These are phyloP conservation scores for Coemansia sp. DNA, from an alignment of 192 early-diverging fungal species.

Conservation along the genomic window DNA sequence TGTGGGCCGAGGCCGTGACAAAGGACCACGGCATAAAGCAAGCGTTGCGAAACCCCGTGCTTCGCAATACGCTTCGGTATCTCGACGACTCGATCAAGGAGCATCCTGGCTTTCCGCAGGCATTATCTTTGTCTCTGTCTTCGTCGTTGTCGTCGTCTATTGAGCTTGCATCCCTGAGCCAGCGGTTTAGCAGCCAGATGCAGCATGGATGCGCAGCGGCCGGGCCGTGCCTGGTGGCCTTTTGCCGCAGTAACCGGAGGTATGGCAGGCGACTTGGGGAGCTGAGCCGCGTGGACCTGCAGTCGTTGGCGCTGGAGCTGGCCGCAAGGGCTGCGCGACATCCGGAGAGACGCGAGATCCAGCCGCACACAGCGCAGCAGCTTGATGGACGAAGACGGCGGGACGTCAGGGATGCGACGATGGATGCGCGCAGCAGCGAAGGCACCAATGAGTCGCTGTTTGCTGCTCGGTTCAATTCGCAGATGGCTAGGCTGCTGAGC, in stretches of 20 bases:
- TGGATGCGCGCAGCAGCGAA: too few species aligned
- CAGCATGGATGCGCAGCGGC: background rate
- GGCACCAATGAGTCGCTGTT: too few species aligned
- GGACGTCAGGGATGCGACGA: background rate
- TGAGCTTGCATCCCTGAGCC: background rate
- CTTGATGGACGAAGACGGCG: background rate
- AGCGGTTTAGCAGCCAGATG: background rate
- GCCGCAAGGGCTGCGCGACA: conserved; percentile 14
- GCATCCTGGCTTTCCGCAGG: too few species aligned
- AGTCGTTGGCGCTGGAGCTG: conserved; percentile 25
- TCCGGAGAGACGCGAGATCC: conserved; percentile 2
- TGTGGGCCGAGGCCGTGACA: background rate
- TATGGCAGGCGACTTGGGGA: conserved; percentile 5
- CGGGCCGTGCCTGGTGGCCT: conserved; percentile 10
- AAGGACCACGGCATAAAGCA: background rate
- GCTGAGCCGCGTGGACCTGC: conserved; percentile 4
- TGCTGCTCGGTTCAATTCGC: background rate
- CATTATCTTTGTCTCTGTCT: too few species aligned
- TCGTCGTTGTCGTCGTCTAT: too few species aligned
- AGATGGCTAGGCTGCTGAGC: background rate
- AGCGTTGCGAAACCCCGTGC: background rate
- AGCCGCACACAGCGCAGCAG: conserved; percentile 19
- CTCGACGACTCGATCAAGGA: too few species aligned
- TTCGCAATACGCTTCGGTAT: too few species aligned
- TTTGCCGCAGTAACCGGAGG: conserved; percentile 22